phyloP scores from a whole-genome alignment of 129 eudicot genomes.

The carrot (Daucus carota) region DNA sequence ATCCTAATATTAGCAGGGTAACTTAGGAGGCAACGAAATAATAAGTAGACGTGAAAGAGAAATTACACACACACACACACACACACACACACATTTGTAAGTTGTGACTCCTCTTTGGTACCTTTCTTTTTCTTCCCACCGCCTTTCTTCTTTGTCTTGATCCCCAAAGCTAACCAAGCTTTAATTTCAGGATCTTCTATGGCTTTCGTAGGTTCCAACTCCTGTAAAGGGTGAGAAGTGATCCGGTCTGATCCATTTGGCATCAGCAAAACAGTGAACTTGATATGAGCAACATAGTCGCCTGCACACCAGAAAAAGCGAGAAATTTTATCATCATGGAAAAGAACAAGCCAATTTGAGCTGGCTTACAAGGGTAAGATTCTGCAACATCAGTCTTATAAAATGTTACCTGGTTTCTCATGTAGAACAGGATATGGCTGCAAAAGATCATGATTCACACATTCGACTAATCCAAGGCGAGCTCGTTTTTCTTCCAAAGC shows the following conservation, averaged over 20 bases:
- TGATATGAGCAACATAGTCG: conserved; percentile 82
- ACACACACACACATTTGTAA: too few relatives aligned
- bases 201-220: conserved; percentile 80
- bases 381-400: background rate
- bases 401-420: conserved; percentile 59
- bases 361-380: background rate
- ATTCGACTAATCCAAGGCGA: conserved; percentile 79
- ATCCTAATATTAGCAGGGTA: too few relatives aligned
- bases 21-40: too few relatives aligned
- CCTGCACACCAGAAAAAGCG: conserved; percentile 36
- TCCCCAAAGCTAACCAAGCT: conserved; percentile 75
- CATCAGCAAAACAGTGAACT: conserved; percentile 88
- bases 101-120: conserved; percentile 8
- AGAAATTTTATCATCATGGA: background rate
- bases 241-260: conserved; percentile 95
- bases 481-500: conserved; percentile 82
- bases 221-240: conserved; percentile 78
- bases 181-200: conserved; percentile 83
- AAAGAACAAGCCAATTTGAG: background rate
- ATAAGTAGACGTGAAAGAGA: too few relatives aligned
- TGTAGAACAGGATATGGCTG: conserved; percentile 90
- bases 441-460: conserved; percentile 76
- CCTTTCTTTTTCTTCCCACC: conserved; percentile 99
- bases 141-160: conserved; percentile 87
- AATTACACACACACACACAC: too few relatives aligned